phyloP scores from a whole-genome alignment of 306 rosid genomes.

The Medicago truncatula region DNA sequence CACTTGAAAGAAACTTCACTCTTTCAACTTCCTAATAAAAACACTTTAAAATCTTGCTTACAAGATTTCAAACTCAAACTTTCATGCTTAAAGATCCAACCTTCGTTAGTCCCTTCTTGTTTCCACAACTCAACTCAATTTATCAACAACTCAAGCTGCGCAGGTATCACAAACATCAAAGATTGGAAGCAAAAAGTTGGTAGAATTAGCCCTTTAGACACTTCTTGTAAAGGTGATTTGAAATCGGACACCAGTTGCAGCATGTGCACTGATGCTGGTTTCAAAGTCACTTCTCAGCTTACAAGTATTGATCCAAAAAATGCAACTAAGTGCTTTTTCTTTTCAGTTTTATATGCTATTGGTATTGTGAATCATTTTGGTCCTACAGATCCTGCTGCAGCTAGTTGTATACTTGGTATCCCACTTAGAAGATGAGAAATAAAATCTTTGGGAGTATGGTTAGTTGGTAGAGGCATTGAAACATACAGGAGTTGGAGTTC shows the following conservation, averaged over 20 bases:
- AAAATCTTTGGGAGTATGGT: no score
- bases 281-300: conserved; percentile 47
- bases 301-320: conserved; percentile 42
- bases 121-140: conserved; percentile 58
- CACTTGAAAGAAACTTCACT: conserved; percentile 59
- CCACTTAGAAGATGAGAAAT: conserved; percentile 32
- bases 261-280: conserved; percentile 59
- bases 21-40: conserved; percentile 58
- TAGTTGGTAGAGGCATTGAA: no score
- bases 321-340: conserved; percentile 55
- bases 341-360: conserved; percentile 58
- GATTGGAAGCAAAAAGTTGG: conserved; percentile 64
- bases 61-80: conserved; percentile 51
- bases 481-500: no score
- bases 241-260: conserved; percentile 46
- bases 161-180: conserved; percentile 54
- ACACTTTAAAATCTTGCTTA: conserved; percentile 63
- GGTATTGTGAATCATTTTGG: conserved; percentile 70
- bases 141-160: conserved; percentile 56
- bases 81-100: conserved; percentile 41
- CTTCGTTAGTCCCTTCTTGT: conserved; percentile 54
- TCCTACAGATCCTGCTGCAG: conserved; percentile 58
- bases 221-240: conserved; percentile 61
- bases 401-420: conserved; percentile 62
- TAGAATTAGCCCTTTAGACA: conserved; percentile 38